A percentile compares a stretch with the other conserved stretches of the same genome.
phyloP scores from a whole-genome alignment of 768 basidiomycete species.

The Boletellus emodensis region DNA sequence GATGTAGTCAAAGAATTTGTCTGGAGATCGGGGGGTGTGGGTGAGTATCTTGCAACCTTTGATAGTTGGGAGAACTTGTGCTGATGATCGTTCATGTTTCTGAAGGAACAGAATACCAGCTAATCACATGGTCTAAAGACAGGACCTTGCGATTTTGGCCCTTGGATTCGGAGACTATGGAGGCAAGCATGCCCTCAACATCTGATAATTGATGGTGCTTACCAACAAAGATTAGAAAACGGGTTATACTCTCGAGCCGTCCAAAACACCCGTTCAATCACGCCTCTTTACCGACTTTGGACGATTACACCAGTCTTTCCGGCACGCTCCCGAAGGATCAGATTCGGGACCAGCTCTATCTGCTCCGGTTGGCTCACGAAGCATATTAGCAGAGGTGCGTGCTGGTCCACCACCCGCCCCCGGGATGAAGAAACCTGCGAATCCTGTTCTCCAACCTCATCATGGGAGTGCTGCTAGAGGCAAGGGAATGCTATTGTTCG shows the following conservation, averaged over 20 bases:
- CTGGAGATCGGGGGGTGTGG: conserved; percentile 71
- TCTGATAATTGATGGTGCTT: conserved; percentile 2
- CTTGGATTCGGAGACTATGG: conserved; percentile 63
- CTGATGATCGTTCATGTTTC: neutral
- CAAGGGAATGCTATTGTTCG: conserved; percentile 25
- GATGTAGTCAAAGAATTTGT: conserved; percentile 98
- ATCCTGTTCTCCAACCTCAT: conserved; percentile 32
- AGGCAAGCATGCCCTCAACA: conserved; percentile 38
- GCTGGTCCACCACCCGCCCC: conserved; percentile 40
- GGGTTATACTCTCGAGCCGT: conserved; percentile 37
- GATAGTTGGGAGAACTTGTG: neutral
- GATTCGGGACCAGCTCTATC: conserved; percentile 48
- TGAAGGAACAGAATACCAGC: conserved; percentile 51
- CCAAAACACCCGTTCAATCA: conserved; percentile 23
- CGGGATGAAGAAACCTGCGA: conserved; percentile 18
- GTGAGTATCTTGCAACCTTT: conserved; percentile 29
- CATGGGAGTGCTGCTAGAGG: conserved; percentile 32
- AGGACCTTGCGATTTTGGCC: conserved; percentile 91
- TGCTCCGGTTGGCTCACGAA: conserved; percentile 62
- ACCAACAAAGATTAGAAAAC: conserved; percentile 40
- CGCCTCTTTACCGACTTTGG: conserved; percentile 18
- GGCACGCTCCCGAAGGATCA: conserved; percentile 46
- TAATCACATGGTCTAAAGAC: conserved; percentile 86
- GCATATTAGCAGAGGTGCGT: conserved; percentile 68
- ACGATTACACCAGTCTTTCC: conserved; percentile 44